A percentile compares a stretch with the other conserved stretches of the same genome.
Conservation (phyloP, 2,329 filamentous ascomycete species). For the Penicillium sp. region DNA sequence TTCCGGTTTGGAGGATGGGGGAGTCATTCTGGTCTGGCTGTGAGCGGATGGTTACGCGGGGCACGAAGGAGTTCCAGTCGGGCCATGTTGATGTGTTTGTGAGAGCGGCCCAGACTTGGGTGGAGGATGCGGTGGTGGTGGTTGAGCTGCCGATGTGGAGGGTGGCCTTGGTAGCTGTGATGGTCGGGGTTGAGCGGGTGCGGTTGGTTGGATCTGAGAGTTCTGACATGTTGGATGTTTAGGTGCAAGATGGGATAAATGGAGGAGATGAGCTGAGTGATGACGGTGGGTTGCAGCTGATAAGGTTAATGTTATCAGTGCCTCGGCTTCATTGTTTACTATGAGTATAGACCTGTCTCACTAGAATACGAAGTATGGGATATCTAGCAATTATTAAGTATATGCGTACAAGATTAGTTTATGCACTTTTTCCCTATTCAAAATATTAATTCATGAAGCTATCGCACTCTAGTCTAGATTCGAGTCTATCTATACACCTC, state of each 20-base stretch:
- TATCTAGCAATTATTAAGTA: too few species aligned
- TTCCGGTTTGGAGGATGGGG: conserved; percentile 35
- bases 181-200: conserved; percentile 29
- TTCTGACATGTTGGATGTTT: conserved; percentile 3
- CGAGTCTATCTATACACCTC: too few species aligned
- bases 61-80: conserved; percentile 47
- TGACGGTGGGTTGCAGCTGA: not conserved
- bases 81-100: conserved; percentile 45
- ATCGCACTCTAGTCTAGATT: too few species aligned
- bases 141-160: conserved; percentile 33
- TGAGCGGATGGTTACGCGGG: conserved; percentile 42
- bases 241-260: not conserved
- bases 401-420: too few species aligned
- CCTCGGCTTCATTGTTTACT: not conserved
- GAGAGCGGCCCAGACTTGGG: conserved; percentile 42
- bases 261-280: not conserved
- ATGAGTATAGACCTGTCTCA: too few species aligned
- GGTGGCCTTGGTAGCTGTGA: conserved; percentile 27
- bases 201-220: conserved; percentile 19
- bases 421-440: too few species aligned
- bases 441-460: too few species aligned
- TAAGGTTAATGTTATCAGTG: conserved; percentile 1
- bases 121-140: conserved; percentile 39
- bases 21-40: conserved; percentile 31
- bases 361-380: too few species aligned